These are phyloP conservation scores for Dactylellina drechsleri DNA, from an alignment of 2,329 filamentous ascomycete species.

Conservation along the genomic window DNA sequence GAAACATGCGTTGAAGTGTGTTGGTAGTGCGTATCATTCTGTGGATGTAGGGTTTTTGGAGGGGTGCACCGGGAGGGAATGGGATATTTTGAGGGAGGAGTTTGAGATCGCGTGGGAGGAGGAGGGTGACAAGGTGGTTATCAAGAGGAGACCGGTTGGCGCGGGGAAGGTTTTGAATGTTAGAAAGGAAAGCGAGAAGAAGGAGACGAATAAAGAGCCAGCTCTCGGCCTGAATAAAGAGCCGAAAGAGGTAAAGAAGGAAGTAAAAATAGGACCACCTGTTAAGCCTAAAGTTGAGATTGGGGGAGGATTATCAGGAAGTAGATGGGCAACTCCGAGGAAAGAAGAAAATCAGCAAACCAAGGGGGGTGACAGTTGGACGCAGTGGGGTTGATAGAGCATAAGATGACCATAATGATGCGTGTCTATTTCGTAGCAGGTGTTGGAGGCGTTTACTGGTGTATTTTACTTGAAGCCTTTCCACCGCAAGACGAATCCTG, in stretches of 20 bases:
- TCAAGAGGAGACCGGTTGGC: conserved; percentile 74
- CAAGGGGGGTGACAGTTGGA: conserved; percentile 23
- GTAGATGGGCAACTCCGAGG: conserved; percentile 38
- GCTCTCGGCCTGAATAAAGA: not conserved
- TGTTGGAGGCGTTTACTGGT: conserved; percentile 27
- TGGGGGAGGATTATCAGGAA: conserved; percentile 18
- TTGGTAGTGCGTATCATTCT: conserved; percentile 81
- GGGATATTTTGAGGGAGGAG: conserved; percentile 74
- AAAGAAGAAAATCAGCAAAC: conserved; percentile 27
- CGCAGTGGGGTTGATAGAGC: conserved; percentile 28
- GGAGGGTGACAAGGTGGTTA: conserved; percentile 72
- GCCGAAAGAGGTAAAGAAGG: conserved; percentile 11
- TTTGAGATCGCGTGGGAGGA: conserved; percentile 87
- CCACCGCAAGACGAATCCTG: too few relatives aligned
- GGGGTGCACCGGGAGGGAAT: conserved; percentile 73
- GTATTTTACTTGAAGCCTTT: conserved; percentile 3
- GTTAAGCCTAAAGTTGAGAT: conserved; percentile 15
- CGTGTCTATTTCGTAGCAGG: conserved; percentile 18
- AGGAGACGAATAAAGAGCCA: conserved; percentile 11
- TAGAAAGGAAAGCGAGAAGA: conserved; percentile 31
- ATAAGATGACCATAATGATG: not conserved
- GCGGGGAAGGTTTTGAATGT: conserved; percentile 23
- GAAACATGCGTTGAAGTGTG: conserved; percentile 82
- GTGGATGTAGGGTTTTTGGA: conserved; percentile 77
- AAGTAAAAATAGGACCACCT: not conserved